Percentiles rank a stretch among this genome's conserved stretches.
These are phyloP conservation scores for Nigrospora sphaerica DNA, from an alignment of 2,329 filamentous ascomycete species.

Conservation along the genomic window DNA sequence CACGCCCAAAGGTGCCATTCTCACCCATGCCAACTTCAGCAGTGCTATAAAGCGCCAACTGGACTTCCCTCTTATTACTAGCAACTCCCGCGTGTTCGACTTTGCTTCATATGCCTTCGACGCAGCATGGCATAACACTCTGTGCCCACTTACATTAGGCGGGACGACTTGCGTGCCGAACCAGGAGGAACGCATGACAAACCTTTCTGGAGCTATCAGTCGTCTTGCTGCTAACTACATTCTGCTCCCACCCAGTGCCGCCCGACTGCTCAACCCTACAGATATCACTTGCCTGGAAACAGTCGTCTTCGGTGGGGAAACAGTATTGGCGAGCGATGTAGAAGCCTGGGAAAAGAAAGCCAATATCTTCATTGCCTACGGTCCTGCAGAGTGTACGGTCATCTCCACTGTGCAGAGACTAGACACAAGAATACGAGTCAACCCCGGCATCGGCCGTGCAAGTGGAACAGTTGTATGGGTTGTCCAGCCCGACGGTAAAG, in stretches of 20 bases:
- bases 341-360: too few species aligned
- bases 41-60: conserved; percentile 12
- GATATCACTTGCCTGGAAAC: background rate
- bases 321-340: too few species aligned
- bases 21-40: conserved; percentile 9
- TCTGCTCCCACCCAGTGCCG: background rate
- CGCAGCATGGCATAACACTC: conserved; percentile 26
- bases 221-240: background rate
- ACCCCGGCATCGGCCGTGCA: too few species aligned
- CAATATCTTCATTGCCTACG: background rate
- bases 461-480: too few species aligned
- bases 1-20: conserved; percentile 37
- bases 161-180: conserved; percentile 21
- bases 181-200: background rate
- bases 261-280: background rate
- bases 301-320: too few species aligned
- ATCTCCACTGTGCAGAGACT: background rate
- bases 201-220: background rate
- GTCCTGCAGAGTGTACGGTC: background rate
- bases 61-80: conserved; percentile 5
- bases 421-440: background rate
- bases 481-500: background rate
- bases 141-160: conserved; percentile 20
- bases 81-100: conserved; percentile 9
- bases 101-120: conserved; percentile 27